These are phyloP conservation scores for Petunia hybrid DNA, from an alignment of 305 asterid species.

Conservation along the genomic window DNA sequence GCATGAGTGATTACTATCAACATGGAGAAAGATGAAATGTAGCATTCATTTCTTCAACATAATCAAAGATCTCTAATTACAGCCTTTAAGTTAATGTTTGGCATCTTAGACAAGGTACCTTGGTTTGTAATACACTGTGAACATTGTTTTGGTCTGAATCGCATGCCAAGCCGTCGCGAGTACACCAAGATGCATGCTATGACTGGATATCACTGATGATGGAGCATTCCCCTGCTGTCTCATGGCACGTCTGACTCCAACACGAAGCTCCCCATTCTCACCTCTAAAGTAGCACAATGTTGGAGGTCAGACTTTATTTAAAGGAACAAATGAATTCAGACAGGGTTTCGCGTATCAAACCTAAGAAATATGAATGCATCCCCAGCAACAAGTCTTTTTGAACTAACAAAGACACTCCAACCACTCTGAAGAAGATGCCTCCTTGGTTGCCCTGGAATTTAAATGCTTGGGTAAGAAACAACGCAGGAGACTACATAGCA, in stretches of 20 bases:
- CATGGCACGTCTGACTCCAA: conserved; percentile 96
- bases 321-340: not conserved
- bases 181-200: conserved; percentile 98
- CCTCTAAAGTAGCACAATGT: conserved; percentile 55
- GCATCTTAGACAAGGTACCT: conserved; percentile 52
- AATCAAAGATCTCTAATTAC: conserved; percentile 8
- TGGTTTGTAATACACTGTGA: conserved; percentile 90
- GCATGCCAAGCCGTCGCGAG: conserved; percentile 99
- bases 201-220: conserved; percentile 96
- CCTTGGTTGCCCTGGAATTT: conserved; percentile 86
- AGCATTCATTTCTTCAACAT: not conserved
- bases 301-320: conserved; percentile 11
- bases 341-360: conserved; percentile 44
- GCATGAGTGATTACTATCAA: not conserved
- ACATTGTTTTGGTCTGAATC: conserved; percentile 81
- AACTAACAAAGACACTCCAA: conserved; percentile 97
- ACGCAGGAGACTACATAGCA: not conserved
- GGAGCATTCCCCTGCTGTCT: conserved; percentile 84
- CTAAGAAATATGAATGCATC: conserved; percentile 98
- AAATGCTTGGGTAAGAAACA: conserved; percentile 28
- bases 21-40: conserved; percentile 6
- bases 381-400: conserved; percentile 98
- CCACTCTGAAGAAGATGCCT: conserved; percentile 98
- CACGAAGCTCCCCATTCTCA: conserved; percentile 96
- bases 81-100: not conserved